A percentile compares a stretch with the other conserved stretches of the same genome.
Conservation (phyloP, 106 monocot genomes). For the Posidonia australis region DNA sequence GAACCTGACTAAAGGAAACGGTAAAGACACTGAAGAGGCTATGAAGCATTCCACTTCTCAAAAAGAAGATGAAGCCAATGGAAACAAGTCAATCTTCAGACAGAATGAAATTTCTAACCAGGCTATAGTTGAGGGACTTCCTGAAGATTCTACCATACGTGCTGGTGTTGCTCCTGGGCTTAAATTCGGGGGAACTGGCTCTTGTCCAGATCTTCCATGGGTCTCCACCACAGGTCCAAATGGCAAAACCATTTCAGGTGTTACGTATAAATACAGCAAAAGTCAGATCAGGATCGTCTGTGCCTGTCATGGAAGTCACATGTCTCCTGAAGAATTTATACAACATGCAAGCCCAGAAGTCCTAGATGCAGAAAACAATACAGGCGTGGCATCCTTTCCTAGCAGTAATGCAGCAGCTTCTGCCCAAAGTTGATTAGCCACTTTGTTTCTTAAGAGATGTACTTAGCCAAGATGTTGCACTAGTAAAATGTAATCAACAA, state of each 20-base stretch:
- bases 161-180: slow-evolving; percentile 57
- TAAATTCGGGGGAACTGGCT: slow-evolving; percentile 74
- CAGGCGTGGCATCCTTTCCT: slow-evolving; percentile 19
- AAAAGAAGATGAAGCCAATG: slow-evolving; percentile 22
- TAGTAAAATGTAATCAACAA: background rate
- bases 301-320: slow-evolving; percentile 88
- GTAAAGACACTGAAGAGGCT: slow-evolving; percentile 19
- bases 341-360: slow-evolving; percentile 56
- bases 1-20: slow-evolving; percentile 26
- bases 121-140: slow-evolving; percentile 16
- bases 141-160: slow-evolving; percentile 37
- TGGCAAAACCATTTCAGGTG: slow-evolving; percentile 81
- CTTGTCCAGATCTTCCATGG: slow-evolving; percentile 89
- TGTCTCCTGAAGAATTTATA: slow-evolving; percentile 80
- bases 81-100: slow-evolving; percentile 11
- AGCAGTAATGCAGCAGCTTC: slow-evolving; percentile 32
- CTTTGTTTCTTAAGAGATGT: background rate
- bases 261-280: slow-evolving; percentile 74
- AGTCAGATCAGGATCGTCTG: slow-evolving; percentile 82
- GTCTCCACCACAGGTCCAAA: slow-evolving; percentile 87
- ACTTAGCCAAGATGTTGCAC: background rate
- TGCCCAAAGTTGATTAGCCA: slow-evolving; percentile 32
- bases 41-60: slow-evolving; percentile 25
- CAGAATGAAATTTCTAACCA: slow-evolving; percentile 20
- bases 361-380: slow-evolving; percentile 17